phyloP scores from a whole-genome alignment of 192 early-diverging fungal genomes.

The Entophlyctis luteolus region DNA sequence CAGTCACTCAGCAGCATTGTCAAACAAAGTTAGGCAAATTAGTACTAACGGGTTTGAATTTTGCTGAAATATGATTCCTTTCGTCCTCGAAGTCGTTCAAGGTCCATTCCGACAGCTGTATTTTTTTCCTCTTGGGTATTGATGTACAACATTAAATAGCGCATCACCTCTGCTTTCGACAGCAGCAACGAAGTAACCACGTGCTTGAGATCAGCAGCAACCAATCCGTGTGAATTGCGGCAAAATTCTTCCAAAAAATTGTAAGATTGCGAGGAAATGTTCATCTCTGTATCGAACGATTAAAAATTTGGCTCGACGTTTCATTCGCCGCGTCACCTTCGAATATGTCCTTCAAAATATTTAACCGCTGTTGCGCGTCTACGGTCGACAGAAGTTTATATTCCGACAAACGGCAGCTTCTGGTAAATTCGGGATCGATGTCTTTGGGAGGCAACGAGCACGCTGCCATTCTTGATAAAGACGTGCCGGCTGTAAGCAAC shows the following conservation, averaged over 20 bases:
- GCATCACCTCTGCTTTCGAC: constrained; percentile 25
- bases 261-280: constrained; percentile 16
- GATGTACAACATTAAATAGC: constrained; percentile 17
- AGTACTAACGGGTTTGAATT: constrained; percentile 55
- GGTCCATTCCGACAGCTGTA: constrained; percentile 16
- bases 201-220: constrained; percentile 73
- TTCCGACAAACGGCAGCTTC: background rate
- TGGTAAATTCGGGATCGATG: constrained; percentile 2
- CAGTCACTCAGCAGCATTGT: background rate
- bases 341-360: background rate
- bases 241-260: constrained; percentile 45
- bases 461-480: background rate
- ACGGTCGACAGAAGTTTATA: background rate
- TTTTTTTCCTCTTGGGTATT: background rate
- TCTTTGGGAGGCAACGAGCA: background rate
- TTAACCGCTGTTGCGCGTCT: background rate
- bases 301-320: no score
- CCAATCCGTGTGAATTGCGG: constrained; percentile 69
- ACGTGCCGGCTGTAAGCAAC: no score
- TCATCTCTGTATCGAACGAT: constrained; percentile 4
- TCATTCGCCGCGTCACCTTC: background rate
- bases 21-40: constrained; percentile 3
- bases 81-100: constrained; percentile 42
- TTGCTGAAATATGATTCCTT: constrained; percentile 16
- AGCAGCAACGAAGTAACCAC: constrained; percentile 53